These are phyloP conservation scores for Dipodascus geniculatus DNA, from an alignment of 805 yeast species.

Conservation along the genomic window DNA sequence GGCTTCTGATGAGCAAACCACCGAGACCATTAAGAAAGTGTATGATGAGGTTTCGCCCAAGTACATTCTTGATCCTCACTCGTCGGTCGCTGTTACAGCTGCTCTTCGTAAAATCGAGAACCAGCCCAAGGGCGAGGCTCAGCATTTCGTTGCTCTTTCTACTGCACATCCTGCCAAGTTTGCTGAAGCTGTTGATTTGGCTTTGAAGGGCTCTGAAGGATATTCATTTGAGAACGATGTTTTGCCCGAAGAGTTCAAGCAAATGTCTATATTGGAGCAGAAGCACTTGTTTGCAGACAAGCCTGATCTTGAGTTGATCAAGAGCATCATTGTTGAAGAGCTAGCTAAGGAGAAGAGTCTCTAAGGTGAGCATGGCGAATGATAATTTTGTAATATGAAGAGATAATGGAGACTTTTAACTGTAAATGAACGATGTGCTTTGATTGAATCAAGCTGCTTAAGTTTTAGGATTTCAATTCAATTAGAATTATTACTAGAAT, in stretches of 20 bases:
- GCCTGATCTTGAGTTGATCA: constrained; percentile 64
- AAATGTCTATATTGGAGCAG: constrained; percentile 57
- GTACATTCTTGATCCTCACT: constrained; percentile 91
- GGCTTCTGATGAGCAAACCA: constrained; percentile 68
- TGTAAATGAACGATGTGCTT: no score
- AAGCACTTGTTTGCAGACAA: constrained; percentile 60
- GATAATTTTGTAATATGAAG: no score
- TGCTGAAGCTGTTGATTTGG: constrained; percentile 85
- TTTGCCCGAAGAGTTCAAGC: constrained; percentile 75
- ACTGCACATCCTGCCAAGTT: constrained; percentile 99
- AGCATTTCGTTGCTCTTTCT: constrained; percentile 56
- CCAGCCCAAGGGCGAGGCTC: constrained; percentile 30
- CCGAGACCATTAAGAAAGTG: constrained; percentile 60
- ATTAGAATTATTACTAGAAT: no score
- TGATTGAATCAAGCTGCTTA: no score
- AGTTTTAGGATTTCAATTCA: no score
- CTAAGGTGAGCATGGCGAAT: background rate
- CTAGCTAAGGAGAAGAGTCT: constrained; percentile 33
- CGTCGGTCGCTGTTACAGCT: constrained; percentile 88
- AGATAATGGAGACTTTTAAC: no score
- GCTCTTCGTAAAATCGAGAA: constrained; percentile 47
- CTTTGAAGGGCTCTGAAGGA: constrained; percentile 51
- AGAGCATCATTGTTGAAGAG: constrained; percentile 63
- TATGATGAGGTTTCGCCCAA: constrained; percentile 46
- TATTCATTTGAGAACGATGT: constrained; percentile 85